phyloP scores from a whole-genome alignment of 805 yeast genomes.

The Kockiozyma suomiensis region DNA sequence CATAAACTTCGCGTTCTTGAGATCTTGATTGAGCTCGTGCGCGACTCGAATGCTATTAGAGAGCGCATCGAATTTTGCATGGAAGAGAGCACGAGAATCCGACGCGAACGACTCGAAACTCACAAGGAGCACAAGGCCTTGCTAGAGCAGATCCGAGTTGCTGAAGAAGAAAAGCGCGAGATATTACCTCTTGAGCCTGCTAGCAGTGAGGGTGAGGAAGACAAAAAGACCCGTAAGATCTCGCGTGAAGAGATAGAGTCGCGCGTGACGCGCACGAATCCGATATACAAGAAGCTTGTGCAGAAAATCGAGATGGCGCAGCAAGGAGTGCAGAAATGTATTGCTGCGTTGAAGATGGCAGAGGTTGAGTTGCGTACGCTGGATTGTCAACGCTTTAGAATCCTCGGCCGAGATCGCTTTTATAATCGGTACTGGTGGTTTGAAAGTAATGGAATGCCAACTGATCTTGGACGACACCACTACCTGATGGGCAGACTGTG shows the following conservation, averaged over 20 bases:
- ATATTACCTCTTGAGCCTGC: conserved; percentile 4
- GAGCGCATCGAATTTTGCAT: conserved; percentile 66
- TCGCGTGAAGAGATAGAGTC: conserved; percentile 36
- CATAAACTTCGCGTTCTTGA: conserved; percentile 61
- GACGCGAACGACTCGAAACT: conserved; percentile 68
- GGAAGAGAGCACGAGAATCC: conserved; percentile 61
- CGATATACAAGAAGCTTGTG: conserved; percentile 46
- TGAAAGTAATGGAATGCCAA: conserved; percentile 72
- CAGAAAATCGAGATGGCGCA: conserved; percentile 38
- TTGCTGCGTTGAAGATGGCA: conserved; percentile 53
- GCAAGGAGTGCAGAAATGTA: conserved; percentile 49
- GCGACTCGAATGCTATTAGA: conserved; percentile 62
- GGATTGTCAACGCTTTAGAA: conserved; percentile 75
- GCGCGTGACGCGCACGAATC: conserved; percentile 39
- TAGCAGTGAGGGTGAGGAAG: conserved; percentile 19
- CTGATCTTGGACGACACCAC: conserved; percentile 48
- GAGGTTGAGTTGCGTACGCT: conserved; percentile 56
- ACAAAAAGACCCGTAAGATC: conserved; percentile 34
- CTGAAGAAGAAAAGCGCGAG: conserved; percentile 44
- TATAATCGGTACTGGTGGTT: conserved; percentile 96
- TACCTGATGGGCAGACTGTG: conserved; percentile 83
- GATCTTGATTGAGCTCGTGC: conserved; percentile 64
- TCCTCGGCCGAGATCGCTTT: conserved; percentile 79
- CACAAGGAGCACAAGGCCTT: conserved; percentile 60
- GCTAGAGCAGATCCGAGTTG: conserved; percentile 54